phyloP scores from a whole-genome alignment of 2,329 filamentous ascomycete species.

The Acephala macrosclerotiorum region DNA sequence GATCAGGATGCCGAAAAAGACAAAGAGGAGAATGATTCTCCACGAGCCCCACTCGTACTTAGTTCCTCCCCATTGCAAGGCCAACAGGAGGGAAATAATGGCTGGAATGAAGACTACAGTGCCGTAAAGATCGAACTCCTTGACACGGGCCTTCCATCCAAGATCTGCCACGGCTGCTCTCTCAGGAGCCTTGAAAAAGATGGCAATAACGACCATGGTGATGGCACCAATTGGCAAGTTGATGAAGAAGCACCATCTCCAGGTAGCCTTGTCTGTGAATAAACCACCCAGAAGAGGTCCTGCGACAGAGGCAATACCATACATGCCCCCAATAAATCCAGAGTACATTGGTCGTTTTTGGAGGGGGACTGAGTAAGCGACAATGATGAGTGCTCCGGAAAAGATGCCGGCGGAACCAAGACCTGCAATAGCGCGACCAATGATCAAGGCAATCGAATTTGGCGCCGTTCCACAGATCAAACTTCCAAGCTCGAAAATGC shows the following conservation, averaged over 20 bases:
- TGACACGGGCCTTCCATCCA: constrained; percentile 43
- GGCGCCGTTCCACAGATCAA: constrained; percentile 42
- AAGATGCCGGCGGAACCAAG: constrained; percentile 47
- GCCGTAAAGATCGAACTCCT: constrained; percentile 47
- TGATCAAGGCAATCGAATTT: constrained; percentile 42
- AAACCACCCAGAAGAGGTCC: constrained; percentile 45
- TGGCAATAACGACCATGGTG: constrained; percentile 48
- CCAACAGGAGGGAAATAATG: constrained; percentile 48
- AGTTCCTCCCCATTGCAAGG: constrained; percentile 51
- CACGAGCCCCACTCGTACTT: constrained; percentile 46
- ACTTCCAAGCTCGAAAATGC: constrained; percentile 43
- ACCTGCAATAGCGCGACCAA: constrained; percentile 43
- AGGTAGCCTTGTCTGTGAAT: constrained; percentile 41
- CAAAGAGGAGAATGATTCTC: constrained; percentile 46
- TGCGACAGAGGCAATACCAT: constrained; percentile 40
- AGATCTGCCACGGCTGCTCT: constrained; percentile 45
- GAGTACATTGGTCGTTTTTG: constrained; percentile 41
- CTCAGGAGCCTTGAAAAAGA: constrained; percentile 51
- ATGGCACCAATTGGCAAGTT: constrained; percentile 46
- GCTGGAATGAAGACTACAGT: constrained; percentile 46
- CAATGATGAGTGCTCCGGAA: constrained; percentile 44
- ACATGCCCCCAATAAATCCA: constrained; percentile 43
- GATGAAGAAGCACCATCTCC: constrained; percentile 43
- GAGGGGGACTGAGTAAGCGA: constrained; percentile 40
- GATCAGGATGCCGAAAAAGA: constrained; percentile 43